A percentile compares a stretch with the other conserved stretches of the same genome.
Conservation (phyloP, 495 filamentous ascomycete species). For the Umbilicaria muhlenbergii region DNA sequence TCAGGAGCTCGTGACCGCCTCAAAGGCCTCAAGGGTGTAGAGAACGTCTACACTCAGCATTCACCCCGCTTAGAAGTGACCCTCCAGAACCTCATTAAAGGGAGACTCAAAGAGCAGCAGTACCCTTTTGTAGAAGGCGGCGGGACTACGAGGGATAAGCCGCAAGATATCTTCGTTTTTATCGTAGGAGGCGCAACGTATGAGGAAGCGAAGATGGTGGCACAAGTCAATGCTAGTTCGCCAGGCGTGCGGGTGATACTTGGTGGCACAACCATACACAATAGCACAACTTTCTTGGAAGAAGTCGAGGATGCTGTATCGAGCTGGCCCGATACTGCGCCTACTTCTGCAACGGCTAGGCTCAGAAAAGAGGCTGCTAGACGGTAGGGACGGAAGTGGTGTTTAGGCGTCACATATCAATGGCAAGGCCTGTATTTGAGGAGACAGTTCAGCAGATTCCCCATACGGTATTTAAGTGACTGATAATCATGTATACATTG, state of each 20-base stretch:
- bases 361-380: constrained; percentile 49
- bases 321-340: constrained; percentile 62
- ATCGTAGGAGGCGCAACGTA: constrained; percentile 88
- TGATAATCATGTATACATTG: too few species aligned
- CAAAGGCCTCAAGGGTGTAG: constrained; percentile 89
- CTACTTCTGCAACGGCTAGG: constrained; percentile 54
- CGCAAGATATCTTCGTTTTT: constrained; percentile 90
- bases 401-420: neutral
- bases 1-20: constrained; percentile 77
- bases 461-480: too few species aligned
- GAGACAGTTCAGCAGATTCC: too few species aligned
- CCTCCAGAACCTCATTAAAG: constrained; percentile 83
- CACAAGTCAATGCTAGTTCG: constrained; percentile 77
- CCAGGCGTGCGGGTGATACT: constrained; percentile 81
- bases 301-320: constrained; percentile 67
- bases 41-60: constrained; percentile 98
- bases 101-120: constrained; percentile 62
- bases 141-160: constrained; percentile 74
- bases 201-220: constrained; percentile 89
- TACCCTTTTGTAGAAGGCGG: constrained; percentile 89
- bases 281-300: constrained; percentile 73
- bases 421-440: too few species aligned
- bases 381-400: constrained; percentile 14
- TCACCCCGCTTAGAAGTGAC: constrained; percentile 77
- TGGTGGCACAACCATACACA: constrained; percentile 71